Conservation (phyloP, 495 filamentous ascomycete genomes). For the Margaritispora aquatica region DNA sequence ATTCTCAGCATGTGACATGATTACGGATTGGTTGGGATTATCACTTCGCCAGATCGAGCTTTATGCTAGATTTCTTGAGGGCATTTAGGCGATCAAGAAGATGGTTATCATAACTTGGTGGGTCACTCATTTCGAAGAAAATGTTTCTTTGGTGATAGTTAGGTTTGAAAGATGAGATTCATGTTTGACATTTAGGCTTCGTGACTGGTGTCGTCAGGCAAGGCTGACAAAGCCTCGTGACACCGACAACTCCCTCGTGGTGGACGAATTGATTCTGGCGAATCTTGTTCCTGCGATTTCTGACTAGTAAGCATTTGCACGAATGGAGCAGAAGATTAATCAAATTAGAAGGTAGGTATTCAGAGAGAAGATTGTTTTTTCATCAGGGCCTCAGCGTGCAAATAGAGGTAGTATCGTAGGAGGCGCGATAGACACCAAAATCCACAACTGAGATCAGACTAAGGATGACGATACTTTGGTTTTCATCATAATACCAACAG, state of each 20-base stretch:
- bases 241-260: too few species aligned
- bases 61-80: slow-evolving; percentile 30
- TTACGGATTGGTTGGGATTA: neutral
- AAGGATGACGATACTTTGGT: slow-evolving; percentile 63
- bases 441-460: slow-evolving; percentile 41
- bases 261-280: too few species aligned
- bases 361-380: slow-evolving; percentile 63
- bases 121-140: slow-evolving; percentile 21
- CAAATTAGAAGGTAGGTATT: too few species aligned
- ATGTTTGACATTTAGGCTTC: neutral
- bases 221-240: neutral
- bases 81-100: slow-evolving; percentile 33
- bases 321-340: too few species aligned
- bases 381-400: slow-evolving; percentile 31
- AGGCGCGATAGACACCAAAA: slow-evolving; percentile 11
- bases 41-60: slow-evolving; percentile 19
- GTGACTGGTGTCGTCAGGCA: neutral
- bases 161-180: neutral
- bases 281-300: too few species aligned
- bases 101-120: slow-evolving; percentile 25
- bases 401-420: slow-evolving; percentile 21
- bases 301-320: too few species aligned
- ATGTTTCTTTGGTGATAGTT: neutral
- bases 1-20: neutral
- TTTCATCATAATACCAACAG: slow-evolving; percentile 45